These are phyloP conservation scores for Monosporozyma aerobia DNA, from an alignment of 805 yeast species.

Conservation along the genomic window DNA sequence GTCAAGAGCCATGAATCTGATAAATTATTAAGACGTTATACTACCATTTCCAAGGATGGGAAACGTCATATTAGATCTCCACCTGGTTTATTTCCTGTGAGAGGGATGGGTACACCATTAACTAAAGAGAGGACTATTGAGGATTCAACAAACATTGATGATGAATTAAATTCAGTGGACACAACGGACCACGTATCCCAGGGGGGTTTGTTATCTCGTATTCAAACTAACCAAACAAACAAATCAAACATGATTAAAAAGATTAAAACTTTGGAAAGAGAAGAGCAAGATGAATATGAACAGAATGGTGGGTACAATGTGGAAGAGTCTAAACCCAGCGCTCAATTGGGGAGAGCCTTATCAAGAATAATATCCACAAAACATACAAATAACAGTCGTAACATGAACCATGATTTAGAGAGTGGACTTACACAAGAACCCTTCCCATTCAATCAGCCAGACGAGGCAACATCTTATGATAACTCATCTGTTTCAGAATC, in stretches of 20 bases:
- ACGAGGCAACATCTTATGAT: not conserved
- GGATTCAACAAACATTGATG: constrained; percentile 16
- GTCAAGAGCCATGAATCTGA: not conserved
- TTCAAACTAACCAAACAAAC: not conserved
- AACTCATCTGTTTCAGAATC: not conserved
- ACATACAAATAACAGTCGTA: constrained; percentile 2
- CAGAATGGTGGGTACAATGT: constrained; percentile 27
- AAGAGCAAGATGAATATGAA: constrained; percentile 24
- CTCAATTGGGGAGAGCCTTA: constrained; percentile 27
- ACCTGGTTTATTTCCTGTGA: constrained; percentile 70
- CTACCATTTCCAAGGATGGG: constrained; percentile 3
- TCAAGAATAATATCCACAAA: constrained; percentile 13
- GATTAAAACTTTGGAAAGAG: constrained; percentile 13
- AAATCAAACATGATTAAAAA: constrained; percentile 4
- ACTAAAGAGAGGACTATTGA: constrained; percentile 52
- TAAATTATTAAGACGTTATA: not conserved
- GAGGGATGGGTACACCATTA: constrained; percentile 65
- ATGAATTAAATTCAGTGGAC: not conserved
- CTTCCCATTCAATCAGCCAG: constrained; percentile 12
- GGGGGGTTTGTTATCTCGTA: not conserved
- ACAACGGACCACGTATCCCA: not conserved
- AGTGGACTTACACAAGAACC: constrained; percentile 19
- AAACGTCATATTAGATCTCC: constrained; percentile 41
- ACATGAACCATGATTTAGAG: constrained; percentile 2
- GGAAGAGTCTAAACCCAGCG: constrained; percentile 29